Evolutionary conservation across 805 yeast genomes (phyloP).

Genomic region (Barnettozyma salicaria): DNA sequence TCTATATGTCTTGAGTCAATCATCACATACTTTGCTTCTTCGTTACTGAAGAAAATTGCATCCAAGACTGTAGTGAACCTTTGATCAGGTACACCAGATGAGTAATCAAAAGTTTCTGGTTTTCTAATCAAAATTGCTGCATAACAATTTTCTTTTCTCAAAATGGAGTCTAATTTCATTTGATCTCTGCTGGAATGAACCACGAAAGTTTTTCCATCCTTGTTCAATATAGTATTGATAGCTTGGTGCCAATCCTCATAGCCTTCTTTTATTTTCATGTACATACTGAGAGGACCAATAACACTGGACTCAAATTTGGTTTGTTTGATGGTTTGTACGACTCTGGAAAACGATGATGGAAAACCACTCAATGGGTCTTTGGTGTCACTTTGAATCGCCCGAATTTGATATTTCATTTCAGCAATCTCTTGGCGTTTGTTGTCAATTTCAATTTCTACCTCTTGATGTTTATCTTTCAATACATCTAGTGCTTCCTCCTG

Average conservation of each 20-base stretch:
- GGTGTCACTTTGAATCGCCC: background rate
- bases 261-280: conserved; percentile 49
- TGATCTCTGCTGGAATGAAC: conserved; percentile 63
- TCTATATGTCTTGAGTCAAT: conserved; percentile 63
- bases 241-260: conserved; percentile 52
- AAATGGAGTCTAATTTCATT: conserved; percentile 31
- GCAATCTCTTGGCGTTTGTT: conserved; percentile 10
- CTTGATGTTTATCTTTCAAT: conserved; percentile 6
- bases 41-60: conserved; percentile 49
- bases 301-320: conserved; percentile 45
- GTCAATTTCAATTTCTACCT: conserved; percentile 5
- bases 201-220: conserved; percentile 53
- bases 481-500: background rate
- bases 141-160: conserved; percentile 28
- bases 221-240: conserved; percentile 49
- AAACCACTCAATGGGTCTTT: conserved; percentile 14
- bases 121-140: conserved; percentile 44
- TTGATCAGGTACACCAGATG: conserved; percentile 36
- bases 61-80: conserved; percentile 50
- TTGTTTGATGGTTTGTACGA: conserved; percentile 19
- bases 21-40: conserved; percentile 50
- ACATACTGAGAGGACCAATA: conserved; percentile 75
- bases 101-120: conserved; percentile 53
- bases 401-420: conserved; percentile 3
- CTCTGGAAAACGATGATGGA: background rate